Evolutionary conservation across 345 rosid genomes (phyloP), one percentile per base, ranked within the genome.

Genomic region (Dovyalis caffra): DNA sequence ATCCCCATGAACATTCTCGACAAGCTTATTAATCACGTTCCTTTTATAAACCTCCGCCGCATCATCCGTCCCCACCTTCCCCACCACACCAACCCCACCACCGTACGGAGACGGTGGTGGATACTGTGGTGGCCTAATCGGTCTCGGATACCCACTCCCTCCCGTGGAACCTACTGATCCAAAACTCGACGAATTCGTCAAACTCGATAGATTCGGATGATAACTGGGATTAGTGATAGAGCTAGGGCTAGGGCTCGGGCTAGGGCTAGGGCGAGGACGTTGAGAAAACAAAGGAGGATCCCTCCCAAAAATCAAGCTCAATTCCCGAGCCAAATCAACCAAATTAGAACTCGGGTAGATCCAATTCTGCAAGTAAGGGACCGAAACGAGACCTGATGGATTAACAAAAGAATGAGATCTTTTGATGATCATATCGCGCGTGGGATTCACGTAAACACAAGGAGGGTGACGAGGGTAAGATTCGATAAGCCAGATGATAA

Each of bases 391-490:
- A 2, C 99, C 99, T 0, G 96, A 91, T 2, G 99, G 98, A 67
- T 85, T 85, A 51, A 95, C 99, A 63, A 86, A 73, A 21, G 94
- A 81, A 58, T 95, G 99, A 21, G 93, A 92, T 10, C 97, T 88
- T 64, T 91, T 91, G 90, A 95, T 95, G 80, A 93, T 78, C 99
- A 95, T 95, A 68, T 93, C 98, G 65, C 92, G 93, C n/a, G 97
- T 89, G 49, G 99, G 98, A 57, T 93, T 95, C 8, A 95, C 92
- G 84, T 89, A 95, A 47, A 93, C 99, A 75, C 83, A 77, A 31
- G 99, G 98, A 1, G 98, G 88, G 72, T 90, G 81, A 33, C 83
- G 88, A 29, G 97, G 99, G 81, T 95, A 95, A 4, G 97, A 86
- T 56, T 95, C 99, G 70, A 87, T 83, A 57, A 95, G 96, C 99